phyloP scores from a whole-genome alignment of 2,329 filamentous ascomycete genomes.

The Mycosphaerelloides madeirae region DNA sequence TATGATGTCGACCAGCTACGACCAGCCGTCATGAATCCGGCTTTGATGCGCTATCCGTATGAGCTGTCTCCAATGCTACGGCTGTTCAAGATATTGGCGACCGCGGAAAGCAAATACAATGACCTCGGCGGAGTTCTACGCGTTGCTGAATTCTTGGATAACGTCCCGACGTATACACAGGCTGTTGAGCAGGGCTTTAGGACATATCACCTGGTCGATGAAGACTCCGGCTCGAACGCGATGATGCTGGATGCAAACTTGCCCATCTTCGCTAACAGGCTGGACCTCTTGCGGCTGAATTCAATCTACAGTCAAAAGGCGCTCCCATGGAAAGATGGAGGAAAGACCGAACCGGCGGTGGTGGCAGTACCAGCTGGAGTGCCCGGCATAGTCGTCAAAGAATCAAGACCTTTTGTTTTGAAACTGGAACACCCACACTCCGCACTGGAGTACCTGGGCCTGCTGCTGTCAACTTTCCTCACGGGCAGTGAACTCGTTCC shows the following conservation, averaged over 20 bases:
- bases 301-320: not conserved
- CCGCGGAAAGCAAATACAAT: conserved; percentile 5
- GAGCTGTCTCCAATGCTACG: conserved; percentile 72
- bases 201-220: conserved; percentile 70
- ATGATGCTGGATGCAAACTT: conserved; percentile 64
- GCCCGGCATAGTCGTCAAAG: conserved; percentile 67
- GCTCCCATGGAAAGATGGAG: not conserved
- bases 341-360: not conserved
- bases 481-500: conserved; percentile 40
- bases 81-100: conserved; percentile 23
- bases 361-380: conserved; percentile 49
- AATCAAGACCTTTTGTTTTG: conserved; percentile 69
- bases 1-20: conserved; percentile 53
- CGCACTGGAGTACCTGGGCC: conserved; percentile 71
- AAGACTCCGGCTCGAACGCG: conserved; percentile 79
- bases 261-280: conserved; percentile 52
- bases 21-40: conserved; percentile 58
- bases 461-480: conserved; percentile 65
- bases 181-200: conserved; percentile 66
- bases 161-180: conserved; percentile 71
- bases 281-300: not conserved
- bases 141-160: conserved; percentile 60
- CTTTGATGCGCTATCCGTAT: conserved; percentile 75
- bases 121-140: conserved; percentile 8
- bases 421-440: conserved; percentile 74